A percentile compares a stretch with the other conserved stretches of the same genome.
phyloP scores from a whole-genome alignment of 2,329 filamentous ascomycete genomes.

The Cadophora luteo-olivacea region DNA sequence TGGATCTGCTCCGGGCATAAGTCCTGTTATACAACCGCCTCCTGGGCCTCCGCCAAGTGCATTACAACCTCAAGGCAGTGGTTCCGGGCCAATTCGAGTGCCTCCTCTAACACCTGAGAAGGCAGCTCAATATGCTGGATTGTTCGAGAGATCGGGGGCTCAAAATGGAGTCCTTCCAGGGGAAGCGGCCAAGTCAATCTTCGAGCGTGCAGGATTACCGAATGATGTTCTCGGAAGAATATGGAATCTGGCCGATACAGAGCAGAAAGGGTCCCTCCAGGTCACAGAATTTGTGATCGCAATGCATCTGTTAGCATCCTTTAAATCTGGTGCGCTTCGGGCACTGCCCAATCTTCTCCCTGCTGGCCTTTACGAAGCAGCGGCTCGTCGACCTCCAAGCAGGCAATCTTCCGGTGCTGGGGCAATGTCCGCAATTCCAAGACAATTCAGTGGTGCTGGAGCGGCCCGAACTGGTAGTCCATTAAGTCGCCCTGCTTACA shows the following conservation, averaged over 20 bases:
- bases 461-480: constrained; percentile 65
- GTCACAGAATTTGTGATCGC: constrained; percentile 95
- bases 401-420: constrained; percentile 46
- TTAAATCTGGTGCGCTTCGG: constrained; percentile 83
- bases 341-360: constrained; percentile 82
- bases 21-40: constrained; percentile 57
- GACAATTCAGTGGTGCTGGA: constrained; percentile 76
- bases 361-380: constrained; percentile 87
- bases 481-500: constrained; percentile 57
- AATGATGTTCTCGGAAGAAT: constrained; percentile 93
- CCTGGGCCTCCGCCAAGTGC: constrained; percentile 50
- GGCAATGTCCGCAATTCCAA: constrained; percentile 73
- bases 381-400: constrained; percentile 69
- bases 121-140: constrained; percentile 82
- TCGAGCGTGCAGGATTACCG: constrained; percentile 88
- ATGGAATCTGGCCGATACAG: constrained; percentile 93
- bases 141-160: constrained; percentile 89
- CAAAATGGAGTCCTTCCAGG: constrained; percentile 80
- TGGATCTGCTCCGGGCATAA: constrained; percentile 51
- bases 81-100: constrained; percentile 77
- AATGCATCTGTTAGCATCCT: constrained; percentile 94
- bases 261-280: constrained; percentile 86
- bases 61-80: constrained; percentile 63
- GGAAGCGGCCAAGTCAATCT: constrained; percentile 90
- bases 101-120: constrained; percentile 89